Evolutionary conservation across 1,139 yeast genomes (phyloP), one percentile per base, ranked within the genome.

Genomic region (Hyphopichia khmerensis): DNA sequence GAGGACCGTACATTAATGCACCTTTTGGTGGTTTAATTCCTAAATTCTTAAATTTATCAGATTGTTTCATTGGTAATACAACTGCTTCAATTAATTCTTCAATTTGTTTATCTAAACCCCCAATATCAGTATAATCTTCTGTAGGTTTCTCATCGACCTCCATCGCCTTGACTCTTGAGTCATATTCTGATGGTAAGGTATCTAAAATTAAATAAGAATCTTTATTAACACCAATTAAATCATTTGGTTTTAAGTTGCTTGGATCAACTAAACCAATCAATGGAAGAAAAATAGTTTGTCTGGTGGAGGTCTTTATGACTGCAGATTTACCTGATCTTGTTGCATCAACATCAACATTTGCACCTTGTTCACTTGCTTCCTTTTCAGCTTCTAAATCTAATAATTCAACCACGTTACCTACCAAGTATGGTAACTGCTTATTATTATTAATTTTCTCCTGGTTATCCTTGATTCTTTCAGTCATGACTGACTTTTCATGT

Each of bases 1-100:
- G 99, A 15, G 99, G 99, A 9, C 99, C 99, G 64, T 93, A 93
- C 99, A 93, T 93, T 47, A 93, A 75, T 0, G 98, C 99, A 55
- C 99, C 99, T 67, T 93, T 93, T 47, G 99, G 99, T 5, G 99
- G 95, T 64, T 88, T 91, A 57, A 93, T 90, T 41, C 98, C 97
- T 65, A 93, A 75, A 44, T 81, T 84, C 60, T 87, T 87, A 72
- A 93, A 95, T 69, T 93, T 93, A 41, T 95, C 99, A 23, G 96
- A 95, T 63, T 93, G 97, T 65, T 91, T 93, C 98, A 93, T 90
- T 33, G 99, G 99, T 48, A 93, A 77, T 24, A 93, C 99, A 42
- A 93, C 96, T 0, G 99, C 99, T 69, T 93, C 99, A 45, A 91
- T 96, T 51, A 93, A 75, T 66, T 93, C 99, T 66, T 93, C 99